Evolutionary conservation across 2,329 filamentous ascomycete genomes (phyloP).

Genomic region (Apiospora kogelbergensis): DNA sequence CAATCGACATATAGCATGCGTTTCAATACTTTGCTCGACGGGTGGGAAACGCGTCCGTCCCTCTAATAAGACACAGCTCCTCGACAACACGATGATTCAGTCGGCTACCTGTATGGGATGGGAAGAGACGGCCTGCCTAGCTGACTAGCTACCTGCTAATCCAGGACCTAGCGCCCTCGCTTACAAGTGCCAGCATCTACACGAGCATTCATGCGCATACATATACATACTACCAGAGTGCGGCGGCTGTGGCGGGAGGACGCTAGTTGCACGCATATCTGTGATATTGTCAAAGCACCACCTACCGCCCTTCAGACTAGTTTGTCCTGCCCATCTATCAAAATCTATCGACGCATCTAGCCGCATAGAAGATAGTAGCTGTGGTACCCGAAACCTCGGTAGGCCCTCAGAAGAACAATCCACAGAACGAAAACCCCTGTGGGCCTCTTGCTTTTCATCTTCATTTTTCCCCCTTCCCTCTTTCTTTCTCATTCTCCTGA

Average conservation of each 20-base stretch:
- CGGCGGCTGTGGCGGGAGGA: not conserved
- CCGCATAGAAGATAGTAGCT: not conserved
- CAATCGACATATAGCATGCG: not conserved
- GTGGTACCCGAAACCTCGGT: not conserved
- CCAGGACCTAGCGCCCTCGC: not conserved
- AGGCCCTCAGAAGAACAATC: not conserved
- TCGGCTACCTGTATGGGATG: not conserved
- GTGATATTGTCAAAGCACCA: not conserved
- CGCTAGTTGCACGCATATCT: not conserved
- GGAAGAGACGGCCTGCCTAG: not conserved
- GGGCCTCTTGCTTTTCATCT: not conserved
- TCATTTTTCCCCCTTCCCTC: not conserved
- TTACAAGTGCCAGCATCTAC: not conserved
- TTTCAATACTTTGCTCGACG: not conserved
- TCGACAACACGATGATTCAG: not conserved
- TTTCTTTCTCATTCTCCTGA: not conserved
- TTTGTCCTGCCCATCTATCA: not conserved
- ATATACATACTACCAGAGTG: too few species aligned
- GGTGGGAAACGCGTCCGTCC: not conserved
- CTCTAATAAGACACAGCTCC: not conserved
- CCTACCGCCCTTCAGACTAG: not conserved
- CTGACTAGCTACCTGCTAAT: not conserved
- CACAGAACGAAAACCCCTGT: not conserved
- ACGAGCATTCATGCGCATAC: not conserved
- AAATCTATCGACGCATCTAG: not conserved